These are phyloP conservation scores for Pichia sporocuriosa DNA, from an alignment of 805 yeast genomes.

Conservation along the genomic window DNA sequence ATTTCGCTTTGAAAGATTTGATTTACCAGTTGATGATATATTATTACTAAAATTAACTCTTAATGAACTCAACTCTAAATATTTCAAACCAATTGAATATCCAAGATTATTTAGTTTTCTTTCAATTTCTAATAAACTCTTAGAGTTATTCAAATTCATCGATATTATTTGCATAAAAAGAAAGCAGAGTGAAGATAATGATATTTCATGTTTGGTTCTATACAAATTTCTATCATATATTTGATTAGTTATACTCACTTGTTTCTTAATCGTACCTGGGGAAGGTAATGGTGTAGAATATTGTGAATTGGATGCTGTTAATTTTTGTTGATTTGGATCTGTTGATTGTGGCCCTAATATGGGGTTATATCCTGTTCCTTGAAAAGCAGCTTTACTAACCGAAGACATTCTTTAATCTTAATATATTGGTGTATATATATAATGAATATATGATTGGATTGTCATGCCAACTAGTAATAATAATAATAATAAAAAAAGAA, in stretches of 20 bases:
- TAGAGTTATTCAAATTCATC: constrained; percentile 53
- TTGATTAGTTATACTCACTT: constrained; percentile 19
- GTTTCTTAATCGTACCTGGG: constrained; percentile 8
- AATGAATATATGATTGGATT: no score
- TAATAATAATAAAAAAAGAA: no score
- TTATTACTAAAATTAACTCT: constrained; percentile 49
- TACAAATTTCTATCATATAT: constrained; percentile 67
- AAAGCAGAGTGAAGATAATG: constrained; percentile 59
- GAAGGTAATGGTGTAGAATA: constrained; percentile 14
- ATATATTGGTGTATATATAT: no score
- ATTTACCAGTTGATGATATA: constrained; percentile 43
- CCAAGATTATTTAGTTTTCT: constrained; percentile 60
- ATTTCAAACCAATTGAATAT: constrained; percentile 67
- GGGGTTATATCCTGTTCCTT: constrained; percentile 27
- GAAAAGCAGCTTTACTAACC: constrained; percentile 10
- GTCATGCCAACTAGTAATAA: no score
- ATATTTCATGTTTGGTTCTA: constrained; percentile 61
- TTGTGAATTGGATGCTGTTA: neutral
- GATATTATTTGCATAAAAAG: constrained; percentile 66
- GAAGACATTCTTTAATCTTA: constrained; percentile 12
- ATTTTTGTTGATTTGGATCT: constrained; percentile 15
- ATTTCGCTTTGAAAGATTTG: constrained; percentile 62
- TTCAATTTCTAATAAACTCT: constrained; percentile 63
- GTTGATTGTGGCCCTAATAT: constrained; percentile 27
- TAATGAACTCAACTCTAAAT: constrained; percentile 59